These are phyloP conservation scores for Pythium volutum DNA, from an alignment of 352 stramenopile genomes.

Conservation along the genomic window DNA sequence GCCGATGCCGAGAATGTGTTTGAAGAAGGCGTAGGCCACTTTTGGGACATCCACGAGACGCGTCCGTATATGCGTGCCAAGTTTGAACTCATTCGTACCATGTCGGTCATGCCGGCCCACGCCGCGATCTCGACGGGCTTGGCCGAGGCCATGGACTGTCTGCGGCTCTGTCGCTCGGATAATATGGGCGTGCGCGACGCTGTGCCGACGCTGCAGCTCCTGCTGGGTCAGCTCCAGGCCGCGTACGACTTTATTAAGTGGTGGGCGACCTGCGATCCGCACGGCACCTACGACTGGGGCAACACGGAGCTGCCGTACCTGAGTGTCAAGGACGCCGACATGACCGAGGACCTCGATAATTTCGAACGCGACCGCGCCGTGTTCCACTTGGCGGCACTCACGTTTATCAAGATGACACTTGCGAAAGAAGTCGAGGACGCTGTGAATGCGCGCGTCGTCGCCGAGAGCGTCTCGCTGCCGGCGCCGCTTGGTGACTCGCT, in stretches of 20 bases:
- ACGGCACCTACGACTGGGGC: slow-evolving; percentile 11
- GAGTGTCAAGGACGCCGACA: slow-evolving; percentile 10
- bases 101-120: background rate
- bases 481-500: background rate
- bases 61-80: slow-evolving; percentile 23
- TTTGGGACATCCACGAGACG: slow-evolving; percentile 14
- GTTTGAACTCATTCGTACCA: slow-evolving; percentile 10
- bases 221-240: slow-evolving; percentile 10
- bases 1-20: slow-evolving; percentile 12
- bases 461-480: background rate
- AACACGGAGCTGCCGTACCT: slow-evolving; percentile 11
- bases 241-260: slow-evolving; percentile 26
- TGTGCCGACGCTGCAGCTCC: slow-evolving; percentile 7
- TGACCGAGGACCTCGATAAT: slow-evolving; percentile 6
- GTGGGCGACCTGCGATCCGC: slow-evolving; percentile 7
- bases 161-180: slow-evolving; percentile 15
- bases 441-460: background rate
- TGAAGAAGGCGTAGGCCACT: background rate
- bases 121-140: background rate
- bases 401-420: background rate
- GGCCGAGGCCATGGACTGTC: slow-evolving; percentile 3
- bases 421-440: background rate
- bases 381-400: slow-evolving; percentile 1
- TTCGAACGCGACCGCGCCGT: background rate
- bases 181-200: slow-evolving; percentile 9